Percentiles rank a stretch among this genome's conserved stretches.
Conservation (phyloP, 2,329 filamentous ascomycete genomes). For the Dothistroma pini region DNA sequence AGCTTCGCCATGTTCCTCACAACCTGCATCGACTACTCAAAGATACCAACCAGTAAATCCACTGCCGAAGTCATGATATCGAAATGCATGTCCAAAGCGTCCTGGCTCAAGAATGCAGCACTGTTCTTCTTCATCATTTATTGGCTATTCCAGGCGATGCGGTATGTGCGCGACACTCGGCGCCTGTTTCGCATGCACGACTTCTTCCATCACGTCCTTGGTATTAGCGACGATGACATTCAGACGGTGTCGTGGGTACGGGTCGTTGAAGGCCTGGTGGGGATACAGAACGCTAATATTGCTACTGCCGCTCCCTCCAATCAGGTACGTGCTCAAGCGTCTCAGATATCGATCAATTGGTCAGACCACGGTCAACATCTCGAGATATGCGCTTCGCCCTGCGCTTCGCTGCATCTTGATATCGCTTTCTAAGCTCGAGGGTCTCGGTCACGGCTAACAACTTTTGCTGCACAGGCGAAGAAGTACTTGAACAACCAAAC, state of each 20-base stretch:
- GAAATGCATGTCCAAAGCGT: slow-evolving; percentile 69
- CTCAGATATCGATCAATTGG: too few species aligned
- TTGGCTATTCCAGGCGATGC: slow-evolving; percentile 75
- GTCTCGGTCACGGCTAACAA: too few species aligned
- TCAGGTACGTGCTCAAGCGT: slow-evolving; percentile 23
- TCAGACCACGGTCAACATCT: too few species aligned
- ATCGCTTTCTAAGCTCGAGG: too few species aligned
- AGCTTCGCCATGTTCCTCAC: slow-evolving; percentile 77
- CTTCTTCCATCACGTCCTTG: slow-evolving; percentile 78
- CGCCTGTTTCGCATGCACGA: slow-evolving; percentile 74
- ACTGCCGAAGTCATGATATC: slow-evolving; percentile 61
- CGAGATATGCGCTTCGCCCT: too few species aligned
- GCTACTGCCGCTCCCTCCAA: slow-evolving; percentile 65
- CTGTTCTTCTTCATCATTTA: slow-evolving; percentile 84
- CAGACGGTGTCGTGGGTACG: slow-evolving; percentile 95
- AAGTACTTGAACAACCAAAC: slow-evolving; percentile 49
- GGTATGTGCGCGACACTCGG: slow-evolving; percentile 68
- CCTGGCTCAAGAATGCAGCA: slow-evolving; percentile 71
- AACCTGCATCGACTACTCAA: slow-evolving; percentile 79
- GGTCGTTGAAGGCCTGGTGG: slow-evolving; percentile 80
- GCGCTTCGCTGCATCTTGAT: too few species aligned
- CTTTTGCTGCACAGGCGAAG: slow-evolving; percentile 39
- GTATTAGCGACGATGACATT: slow-evolving; percentile 81
- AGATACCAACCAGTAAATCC: slow-evolving; percentile 62
- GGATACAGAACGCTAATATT: slow-evolving; percentile 79